Evolutionary conservation across 768 basidiomycete genomes (phyloP).

Genomic region (Tylopilus sp.): DNA sequence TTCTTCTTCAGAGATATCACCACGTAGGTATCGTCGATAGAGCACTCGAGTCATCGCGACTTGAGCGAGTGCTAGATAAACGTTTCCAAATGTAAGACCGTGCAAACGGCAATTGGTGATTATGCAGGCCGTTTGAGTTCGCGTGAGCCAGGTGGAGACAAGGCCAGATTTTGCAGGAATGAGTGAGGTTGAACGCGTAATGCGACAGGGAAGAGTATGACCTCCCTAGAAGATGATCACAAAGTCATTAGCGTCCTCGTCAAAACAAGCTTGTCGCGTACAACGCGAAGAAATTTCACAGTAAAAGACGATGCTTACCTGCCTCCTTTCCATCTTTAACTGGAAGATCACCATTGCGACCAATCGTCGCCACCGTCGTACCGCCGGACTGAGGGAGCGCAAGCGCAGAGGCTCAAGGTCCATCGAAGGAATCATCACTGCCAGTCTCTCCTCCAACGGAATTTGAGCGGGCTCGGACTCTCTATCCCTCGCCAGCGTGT

Average conservation of each 20-base stretch:
- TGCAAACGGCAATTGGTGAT: slow-evolving; percentile 40
- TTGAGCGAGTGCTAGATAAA: slow-evolving; percentile 48
- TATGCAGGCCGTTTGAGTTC: slow-evolving; percentile 31
- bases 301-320: slow-evolving; percentile 30
- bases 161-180: slow-evolving; percentile 37
- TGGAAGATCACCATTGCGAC: slow-evolving; percentile 37
- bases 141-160: slow-evolving; percentile 24
- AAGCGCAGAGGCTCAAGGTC: slow-evolving; percentile 33
- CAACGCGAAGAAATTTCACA: not conserved
- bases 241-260: not conserved
- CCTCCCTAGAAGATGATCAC: slow-evolving; percentile 42
- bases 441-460: slow-evolving; percentile 38
- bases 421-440: slow-evolving; percentile 38
- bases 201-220: slow-evolving; percentile 48
- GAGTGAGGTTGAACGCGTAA: slow-evolving; percentile 33
- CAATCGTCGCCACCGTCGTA: slow-evolving; percentile 45
- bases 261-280: not conserved
- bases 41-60: slow-evolving; percentile 51
- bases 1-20: not conserved
- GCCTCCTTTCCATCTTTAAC: slow-evolving; percentile 32
- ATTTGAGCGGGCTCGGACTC: slow-evolving; percentile 7
- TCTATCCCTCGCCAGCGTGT: slow-evolving; percentile 31
- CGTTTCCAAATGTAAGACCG: slow-evolving; percentile 48
- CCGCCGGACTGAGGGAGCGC: slow-evolving; percentile 31
- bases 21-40: slow-evolving; percentile 33